Evolutionary conservation across 2,329 filamentous ascomycete species (phyloP), one percentile per base, ranked within the genome.

Genomic region (Aureobasidium lini): DNA sequence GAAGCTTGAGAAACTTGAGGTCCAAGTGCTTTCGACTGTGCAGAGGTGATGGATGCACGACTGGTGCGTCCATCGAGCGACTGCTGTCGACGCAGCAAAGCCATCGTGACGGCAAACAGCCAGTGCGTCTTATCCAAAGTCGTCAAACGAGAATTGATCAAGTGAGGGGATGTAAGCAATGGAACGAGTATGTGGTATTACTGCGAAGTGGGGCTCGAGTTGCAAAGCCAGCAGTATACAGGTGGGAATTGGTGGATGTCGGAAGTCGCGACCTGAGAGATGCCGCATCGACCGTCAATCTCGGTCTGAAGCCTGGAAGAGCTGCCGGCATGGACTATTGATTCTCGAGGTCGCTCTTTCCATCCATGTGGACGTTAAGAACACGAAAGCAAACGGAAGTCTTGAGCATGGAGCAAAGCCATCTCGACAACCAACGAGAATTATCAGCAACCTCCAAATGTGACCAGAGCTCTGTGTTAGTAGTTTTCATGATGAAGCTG

Each of bases 1-100:
- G 42, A 48, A n/a, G 18, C 43, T 48, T 64, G 64, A 31, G 66
- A 65, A 13, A 65, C 61, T 56, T 66, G 67, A 39, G 69, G 69
- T 39, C 71, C 67, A 3, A 43, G 29, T 31, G 29, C 29, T 42
- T 46, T 56, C 49, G 72, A 72, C 49, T 65, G 66, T 28, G 66
- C 68, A 28, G 77, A 79, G 57, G 75, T 64, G 66, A 75, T 75
- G 36, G 76, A 79, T 36, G 76, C 73, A 64, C 76, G 69, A 66
- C 77, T 79, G 65, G 71, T 75, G 56, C 77, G 76, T 49, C 77
- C 76, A 64, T 73, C 76, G 64, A 72, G 64, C 64, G 75, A 77
- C 42, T 72, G 72, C 59, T 79, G 76, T 57, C 69, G 68, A 59
- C 78, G 73, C 50, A 71, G 66, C 62, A 74, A 74, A 68, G 73